phyloP scores from a whole-genome alignment of 345 rosid species.

The Gossypium mustelinum region DNA sequence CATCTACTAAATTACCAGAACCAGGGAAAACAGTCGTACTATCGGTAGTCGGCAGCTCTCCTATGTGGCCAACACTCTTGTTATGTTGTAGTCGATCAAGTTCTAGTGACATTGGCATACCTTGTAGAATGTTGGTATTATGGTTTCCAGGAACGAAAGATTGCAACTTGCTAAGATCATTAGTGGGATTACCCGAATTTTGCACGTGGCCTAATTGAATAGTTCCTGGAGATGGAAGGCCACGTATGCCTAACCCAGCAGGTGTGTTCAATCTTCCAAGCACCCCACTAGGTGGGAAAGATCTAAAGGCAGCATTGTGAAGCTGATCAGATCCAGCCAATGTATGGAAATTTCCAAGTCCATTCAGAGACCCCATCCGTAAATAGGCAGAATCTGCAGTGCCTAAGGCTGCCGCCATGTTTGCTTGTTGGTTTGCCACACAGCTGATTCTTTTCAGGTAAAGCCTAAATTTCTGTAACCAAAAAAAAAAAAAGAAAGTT shows the following conservation, averaged over 20 bases:
- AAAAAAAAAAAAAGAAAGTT: constrained; percentile 1
- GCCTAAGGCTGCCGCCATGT: constrained; percentile 51
- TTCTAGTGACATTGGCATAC: constrained; percentile 63
- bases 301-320: constrained; percentile 40
- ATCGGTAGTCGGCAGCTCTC: constrained; percentile 32
- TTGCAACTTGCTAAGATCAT: constrained; percentile 14
- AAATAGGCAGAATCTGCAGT: constrained; percentile 50
- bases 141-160: constrained; percentile 24
- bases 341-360: constrained; percentile 45
- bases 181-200: constrained; percentile 33
- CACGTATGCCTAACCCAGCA: constrained; percentile 39
- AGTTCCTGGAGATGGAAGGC: constrained; percentile 47
- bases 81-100: constrained; percentile 56
- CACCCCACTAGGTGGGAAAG: constrained; percentile 44
- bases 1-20: constrained; percentile 32
- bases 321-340: constrained; percentile 47
- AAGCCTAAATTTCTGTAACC: constrained; percentile 74
- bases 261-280: constrained; percentile 59
- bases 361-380: constrained; percentile 47
- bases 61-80: constrained; percentile 32
- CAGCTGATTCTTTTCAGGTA: constrained; percentile 64
- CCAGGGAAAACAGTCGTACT: constrained; percentile 26
- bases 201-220: constrained; percentile 46
- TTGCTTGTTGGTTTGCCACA: constrained; percentile 47
- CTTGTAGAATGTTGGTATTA: constrained; percentile 56